Base-by-base conservation (phyloP, 2,329 filamentous ascomycete species). In the Curvularia sp. region DNA sequence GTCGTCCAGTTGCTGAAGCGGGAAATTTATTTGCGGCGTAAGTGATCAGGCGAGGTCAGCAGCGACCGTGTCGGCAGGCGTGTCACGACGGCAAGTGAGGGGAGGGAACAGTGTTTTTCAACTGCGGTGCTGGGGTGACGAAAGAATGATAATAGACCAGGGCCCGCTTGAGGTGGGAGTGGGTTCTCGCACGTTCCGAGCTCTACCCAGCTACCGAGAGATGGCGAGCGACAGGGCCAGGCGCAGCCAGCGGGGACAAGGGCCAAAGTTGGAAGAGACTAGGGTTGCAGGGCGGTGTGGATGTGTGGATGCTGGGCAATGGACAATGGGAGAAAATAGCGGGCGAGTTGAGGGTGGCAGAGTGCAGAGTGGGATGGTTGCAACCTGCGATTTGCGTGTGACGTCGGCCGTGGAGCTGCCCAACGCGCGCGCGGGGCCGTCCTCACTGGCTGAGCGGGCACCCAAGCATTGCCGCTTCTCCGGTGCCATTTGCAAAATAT, bases 131-230 rank as follows among this genome's bases (percentile, higher is more conserved):
- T 58, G 53, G 55, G 59, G 69, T 73, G 70, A 73, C 70, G 72
- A 71, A 67, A 73, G 68, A 59, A 72, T 72, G 71, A 73, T 71
- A 65, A 65, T 68, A 49, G 59, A 58, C 49, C 53, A 57, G 59
- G 66, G 61, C 61, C 68, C 63, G 66, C 63, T 59, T 59, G 58
- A 57, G 61, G 46, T 57, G 61, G 61, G 63, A 63, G 67, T 66
- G 67, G 68, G 57, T 70, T 71, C 69, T 68, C 59, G 68, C 61
- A 68, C 53, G 60, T 70, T 71, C 66, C 56, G 64, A 65, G 69
- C 63, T 61, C 55, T 46, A 53, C 45, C 53, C 59, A 27, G 13
- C 41, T 43, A n/a, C 41, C 41, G 41, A 21, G 41, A 60, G 48
- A 53, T 42, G 57, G 50, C 56, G 59, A 38, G 55, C 50, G 51